Evolutionary conservation across 805 yeast genomes (phyloP), one percentile per base, ranked within the genome.

Genomic region (Yamadazyma olivae): DNA sequence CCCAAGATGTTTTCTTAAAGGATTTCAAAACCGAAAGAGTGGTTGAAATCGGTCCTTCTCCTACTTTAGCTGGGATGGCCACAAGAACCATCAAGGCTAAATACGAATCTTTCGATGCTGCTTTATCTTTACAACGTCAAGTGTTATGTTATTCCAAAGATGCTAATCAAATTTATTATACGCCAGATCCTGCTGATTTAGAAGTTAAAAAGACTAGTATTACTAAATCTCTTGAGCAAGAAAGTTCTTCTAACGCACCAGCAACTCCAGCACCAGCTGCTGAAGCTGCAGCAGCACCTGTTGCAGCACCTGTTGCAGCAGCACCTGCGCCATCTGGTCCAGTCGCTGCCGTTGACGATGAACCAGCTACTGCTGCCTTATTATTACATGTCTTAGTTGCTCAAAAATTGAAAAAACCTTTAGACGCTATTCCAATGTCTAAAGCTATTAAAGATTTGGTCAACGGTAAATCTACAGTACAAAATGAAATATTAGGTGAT

Each of bases 41-140:
- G 44, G 96, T 93, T 49, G 99, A 93, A 67, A 87, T 93, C 47
- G 99, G 99, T 38, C 99, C 99, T 43, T 89, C 98, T 32, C 98
- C 99, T 43, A 93, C 99, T 29, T 75, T 93, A 60, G 93, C 97
- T 27, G 98, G 98, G 49, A 93, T 93, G 99, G 98, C 99, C 46
- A 79, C 86, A 51, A 83, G 98, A 71, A 93, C 99, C 44, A 79
- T 93, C 55, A 81, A 81, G 71, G 86, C 95, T 60, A 93, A 89
- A 66, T 95, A 90, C 66, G 98, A 93, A 68, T 84, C 96, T 27
- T 93, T 89, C 60, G 99, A 93, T 61, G 98, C 98, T 40, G 99
- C 99, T 27, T 72, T 91, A 54, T 85, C 95, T 41, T 79, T 84
- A 53, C 87, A 83, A 53, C 83, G 99, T 75, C 95, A 93, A 67